Evolutionary conservation across 2,329 filamentous ascomycete species (phyloP).

Genomic region (Cladosporium colombiae): DNA sequence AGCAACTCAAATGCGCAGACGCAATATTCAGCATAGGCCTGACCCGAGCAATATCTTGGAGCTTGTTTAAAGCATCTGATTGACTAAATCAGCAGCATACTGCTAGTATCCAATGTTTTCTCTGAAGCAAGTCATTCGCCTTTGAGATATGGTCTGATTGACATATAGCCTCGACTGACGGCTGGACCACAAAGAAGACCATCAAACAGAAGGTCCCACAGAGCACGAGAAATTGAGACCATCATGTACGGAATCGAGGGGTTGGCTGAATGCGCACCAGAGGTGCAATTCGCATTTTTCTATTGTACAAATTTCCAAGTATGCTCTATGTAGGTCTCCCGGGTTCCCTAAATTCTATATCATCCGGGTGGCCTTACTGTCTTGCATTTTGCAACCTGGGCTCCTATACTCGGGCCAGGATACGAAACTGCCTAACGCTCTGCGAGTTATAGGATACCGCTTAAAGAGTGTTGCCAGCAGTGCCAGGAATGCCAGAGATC

Average conservation of each 20-base stretch:
- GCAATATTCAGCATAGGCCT: not conserved
- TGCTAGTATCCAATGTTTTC: too few species aligned
- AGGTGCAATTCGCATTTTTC: not conserved
- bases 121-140: not conserved
- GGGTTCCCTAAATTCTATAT: not conserved
- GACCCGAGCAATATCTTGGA: too few species aligned
- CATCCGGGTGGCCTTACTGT: not conserved
- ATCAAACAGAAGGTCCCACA: not conserved
- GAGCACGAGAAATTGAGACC: not conserved
- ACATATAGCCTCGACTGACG: too few species aligned
- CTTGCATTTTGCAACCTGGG: not conserved
- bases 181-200: too few species aligned
- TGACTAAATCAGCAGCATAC: too few species aligned
- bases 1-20: not conserved
- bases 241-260: not conserved
- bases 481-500: conserved; percentile 42
- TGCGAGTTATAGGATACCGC: not conserved
- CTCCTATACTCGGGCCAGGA: not conserved
- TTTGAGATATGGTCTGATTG: not conserved
- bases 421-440: not conserved
- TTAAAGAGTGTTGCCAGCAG: conserved; percentile 47
- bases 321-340: not conserved
- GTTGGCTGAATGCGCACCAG: not conserved
- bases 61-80: too few species aligned
- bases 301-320: not conserved